Conservation (phyloP, 1,139 yeast species). For the Saccharomycopsis hybrid region DNA sequence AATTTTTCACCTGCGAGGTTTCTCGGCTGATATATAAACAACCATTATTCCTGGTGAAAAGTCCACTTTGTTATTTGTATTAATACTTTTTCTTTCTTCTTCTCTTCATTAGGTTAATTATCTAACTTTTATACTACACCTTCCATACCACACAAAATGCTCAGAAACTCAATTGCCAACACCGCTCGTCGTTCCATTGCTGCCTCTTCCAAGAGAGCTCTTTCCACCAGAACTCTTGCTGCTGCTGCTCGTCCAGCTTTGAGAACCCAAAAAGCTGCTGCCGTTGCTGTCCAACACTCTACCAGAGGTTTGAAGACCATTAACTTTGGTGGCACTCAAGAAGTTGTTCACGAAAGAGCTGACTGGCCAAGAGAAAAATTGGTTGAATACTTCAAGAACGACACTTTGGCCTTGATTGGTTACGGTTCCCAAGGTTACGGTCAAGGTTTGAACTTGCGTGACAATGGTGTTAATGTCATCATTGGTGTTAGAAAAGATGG, state of each 20-base stretch:
- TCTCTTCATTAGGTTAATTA: not conserved
- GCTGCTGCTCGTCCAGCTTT: constrained; percentile 38
- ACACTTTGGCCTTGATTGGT: constrained; percentile 95
- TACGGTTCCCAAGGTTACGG: constrained; percentile 99
- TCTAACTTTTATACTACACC: not conserved
- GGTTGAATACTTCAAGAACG: constrained; percentile 93
- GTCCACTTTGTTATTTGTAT: not conserved
- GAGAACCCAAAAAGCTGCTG: constrained; percentile 24
- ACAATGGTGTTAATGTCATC: constrained; percentile 95
- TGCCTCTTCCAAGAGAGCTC: constrained; percentile 54
- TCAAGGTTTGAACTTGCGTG: constrained; percentile 98
- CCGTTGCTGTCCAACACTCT: constrained; percentile 26
- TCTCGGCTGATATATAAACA: not conserved
- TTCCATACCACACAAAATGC: constrained; percentile 22
- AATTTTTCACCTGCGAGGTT: not conserved
- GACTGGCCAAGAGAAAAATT: constrained; percentile 99
- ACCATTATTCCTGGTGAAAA: not conserved
- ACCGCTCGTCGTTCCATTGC: constrained; percentile 33
- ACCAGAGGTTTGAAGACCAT: constrained; percentile 77
- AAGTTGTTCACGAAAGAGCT: constrained; percentile 94
- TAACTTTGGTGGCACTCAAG: constrained; percentile 94
- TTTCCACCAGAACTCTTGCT: constrained; percentile 52
- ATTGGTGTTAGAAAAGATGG: constrained; percentile 98
- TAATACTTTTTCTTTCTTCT: not conserved
- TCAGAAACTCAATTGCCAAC: constrained; percentile 31